A percentile compares a stretch with the other conserved stretches of the same genome.
Evolutionary conservation across 176 grass and related monocot species (phyloP).

Genomic region (Microstegium vimineum): DNA sequence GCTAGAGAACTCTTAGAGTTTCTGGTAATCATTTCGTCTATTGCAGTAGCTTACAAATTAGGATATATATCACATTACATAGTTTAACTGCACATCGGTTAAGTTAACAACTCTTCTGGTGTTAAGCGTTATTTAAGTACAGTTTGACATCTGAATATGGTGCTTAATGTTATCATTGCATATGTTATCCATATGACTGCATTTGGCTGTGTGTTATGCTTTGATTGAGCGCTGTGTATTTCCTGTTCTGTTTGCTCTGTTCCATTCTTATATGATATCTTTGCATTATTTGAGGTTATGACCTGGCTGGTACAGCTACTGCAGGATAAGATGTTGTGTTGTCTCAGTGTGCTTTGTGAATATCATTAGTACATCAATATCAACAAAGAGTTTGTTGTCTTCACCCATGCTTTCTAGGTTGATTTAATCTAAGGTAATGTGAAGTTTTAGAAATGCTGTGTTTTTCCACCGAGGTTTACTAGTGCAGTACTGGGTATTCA

Average conservation of each 20-base stretch:
- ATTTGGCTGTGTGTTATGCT: neutral
- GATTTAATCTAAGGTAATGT: neutral
- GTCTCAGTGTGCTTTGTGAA: neutral
- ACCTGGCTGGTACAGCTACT: neutral
- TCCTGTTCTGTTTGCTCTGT: neutral
- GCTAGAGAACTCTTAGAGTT: slow-evolving; percentile 21
- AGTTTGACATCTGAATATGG: slow-evolving; percentile 25
- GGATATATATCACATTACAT: slow-evolving; percentile 5
- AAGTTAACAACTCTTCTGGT: slow-evolving; percentile 24
- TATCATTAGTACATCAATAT: neutral
- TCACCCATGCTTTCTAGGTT: neutral
- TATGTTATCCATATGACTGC: neutral
- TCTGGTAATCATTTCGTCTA: slow-evolving; percentile 29
- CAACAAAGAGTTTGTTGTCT: neutral
- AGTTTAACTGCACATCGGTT: slow-evolving; percentile 15
- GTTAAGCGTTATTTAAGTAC: slow-evolving; percentile 1
- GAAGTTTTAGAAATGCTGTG: neutral
- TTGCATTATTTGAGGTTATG: neutral
- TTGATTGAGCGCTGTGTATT: neutral
- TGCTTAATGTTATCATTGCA: slow-evolving; percentile 4
- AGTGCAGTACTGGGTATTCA: neutral
- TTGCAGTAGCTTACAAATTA: slow-evolving; percentile 39
- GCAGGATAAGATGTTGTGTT: neutral
- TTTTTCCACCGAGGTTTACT: neutral
- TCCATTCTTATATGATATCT: neutral